These are phyloP conservation scores for Codiaeum variegatum DNA, from an alignment of 441 rosid genomes.

Conservation along the genomic window DNA sequence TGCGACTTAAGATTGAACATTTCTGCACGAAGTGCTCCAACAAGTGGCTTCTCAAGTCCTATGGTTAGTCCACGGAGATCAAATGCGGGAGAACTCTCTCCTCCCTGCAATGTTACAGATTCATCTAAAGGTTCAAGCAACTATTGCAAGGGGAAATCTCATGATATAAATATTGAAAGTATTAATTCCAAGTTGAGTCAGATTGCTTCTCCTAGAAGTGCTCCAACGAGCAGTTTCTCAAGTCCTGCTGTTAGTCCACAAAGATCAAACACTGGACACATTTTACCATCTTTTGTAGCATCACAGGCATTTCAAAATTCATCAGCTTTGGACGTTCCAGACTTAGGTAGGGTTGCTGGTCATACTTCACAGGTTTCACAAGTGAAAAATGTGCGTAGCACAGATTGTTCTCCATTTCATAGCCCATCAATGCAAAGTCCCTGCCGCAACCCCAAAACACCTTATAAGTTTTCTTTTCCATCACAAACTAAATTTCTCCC, in stretches of 20 bases:
- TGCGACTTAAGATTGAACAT: constrained; percentile 19
- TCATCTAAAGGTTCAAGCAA: constrained; percentile 17
- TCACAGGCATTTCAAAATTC: constrained; percentile 17
- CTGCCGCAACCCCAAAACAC: constrained; percentile 14
- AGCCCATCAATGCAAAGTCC: constrained; percentile 35
- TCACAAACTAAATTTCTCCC: constrained; percentile 22
- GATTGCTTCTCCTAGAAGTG: constrained; percentile 40
- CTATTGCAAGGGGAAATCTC: constrained; percentile 26
- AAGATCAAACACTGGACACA: constrained; percentile 30
- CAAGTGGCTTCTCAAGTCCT: constrained; percentile 33
- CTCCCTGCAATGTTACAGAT: constrained; percentile 13
- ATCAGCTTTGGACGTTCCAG: constrained; percentile 27
- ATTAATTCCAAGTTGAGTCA: constrained; percentile 23
- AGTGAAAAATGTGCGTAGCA: constrained; percentile 26
- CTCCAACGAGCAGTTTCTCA: constrained; percentile 46
- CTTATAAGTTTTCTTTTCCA: constrained; percentile 22
- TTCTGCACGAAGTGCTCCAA: constrained; percentile 29
- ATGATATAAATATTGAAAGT: constrained; percentile 23
- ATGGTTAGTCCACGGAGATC: constrained; percentile 31
- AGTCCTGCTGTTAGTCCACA: constrained; percentile 48
- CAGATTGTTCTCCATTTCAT: constrained; percentile 36
- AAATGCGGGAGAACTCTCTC: constrained; percentile 18
- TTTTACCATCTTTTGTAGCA: constrained; percentile 20
- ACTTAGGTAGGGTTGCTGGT: constrained; percentile 22
- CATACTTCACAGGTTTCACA: constrained; percentile 24